Conservation (phyloP, 2,329 filamentous ascomycete genomes). For the Madurella fahalii region DNA sequence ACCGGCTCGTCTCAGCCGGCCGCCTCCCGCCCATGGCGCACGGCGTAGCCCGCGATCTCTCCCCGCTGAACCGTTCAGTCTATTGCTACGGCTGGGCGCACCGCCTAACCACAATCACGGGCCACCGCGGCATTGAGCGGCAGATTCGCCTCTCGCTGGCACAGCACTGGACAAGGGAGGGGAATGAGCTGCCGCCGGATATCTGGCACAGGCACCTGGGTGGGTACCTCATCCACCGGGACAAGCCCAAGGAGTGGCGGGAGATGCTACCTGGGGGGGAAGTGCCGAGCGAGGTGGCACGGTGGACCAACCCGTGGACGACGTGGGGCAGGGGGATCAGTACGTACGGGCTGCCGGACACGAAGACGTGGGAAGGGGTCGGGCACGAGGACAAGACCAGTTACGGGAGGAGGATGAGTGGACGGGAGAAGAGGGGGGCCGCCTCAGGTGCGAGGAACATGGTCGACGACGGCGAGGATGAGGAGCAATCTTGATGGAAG, state of each 20-base stretch:
- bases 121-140: conserved; percentile 64
- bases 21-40: conserved; percentile 50
- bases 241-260: conserved; percentile 27
- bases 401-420: conserved; percentile 20
- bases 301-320: conserved; percentile 27
- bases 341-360: conserved; percentile 26
- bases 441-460: not conserved
- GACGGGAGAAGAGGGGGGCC: conserved; percentile 8
- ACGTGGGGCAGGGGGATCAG: conserved; percentile 28
- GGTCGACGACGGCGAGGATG: not conserved
- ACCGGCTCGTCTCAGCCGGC: conserved; percentile 35
- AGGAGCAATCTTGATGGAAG: conserved; percentile 15
- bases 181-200: conserved; percentile 20
- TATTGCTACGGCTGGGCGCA: conserved; percentile 68
- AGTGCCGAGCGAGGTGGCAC: conserved; percentile 20
- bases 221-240: conserved; percentile 26
- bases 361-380: conserved; percentile 27
- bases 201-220: conserved; percentile 25
- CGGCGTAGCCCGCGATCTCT: conserved; percentile 29
- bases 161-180: conserved; percentile 20
- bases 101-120: conserved; percentile 63
- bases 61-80: conserved; percentile 57
- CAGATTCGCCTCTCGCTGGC: conserved; percentile 49
- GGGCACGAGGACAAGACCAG: conserved; percentile 25
- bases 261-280: conserved; percentile 17